Conservation (phyloP, 257 asterid genomes). For the Pogostemon cablin region DNA sequence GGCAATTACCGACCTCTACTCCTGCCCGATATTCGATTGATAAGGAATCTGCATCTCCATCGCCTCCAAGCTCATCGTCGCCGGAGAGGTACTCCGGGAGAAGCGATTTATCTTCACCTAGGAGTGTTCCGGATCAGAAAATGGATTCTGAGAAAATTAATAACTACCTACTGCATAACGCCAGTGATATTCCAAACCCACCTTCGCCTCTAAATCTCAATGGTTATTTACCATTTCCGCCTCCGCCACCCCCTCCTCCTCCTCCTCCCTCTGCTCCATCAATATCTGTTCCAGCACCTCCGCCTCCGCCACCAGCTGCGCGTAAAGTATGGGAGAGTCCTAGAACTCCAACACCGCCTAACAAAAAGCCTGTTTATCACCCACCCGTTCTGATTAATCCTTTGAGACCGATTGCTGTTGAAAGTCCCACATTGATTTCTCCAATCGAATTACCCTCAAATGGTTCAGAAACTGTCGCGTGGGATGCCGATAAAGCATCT, state of each 20-base stretch:
- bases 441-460: slow-evolving; percentile 59
- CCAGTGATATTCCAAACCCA: slow-evolving; percentile 41
- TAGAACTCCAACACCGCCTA: slow-evolving; percentile 57
- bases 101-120: slow-evolving; percentile 68
- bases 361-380: slow-evolving; percentile 36
- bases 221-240: slow-evolving; percentile 22
- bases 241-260: slow-evolving; percentile 36
- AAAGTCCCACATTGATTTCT: slow-evolving; percentile 53
- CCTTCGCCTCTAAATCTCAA: slow-evolving; percentile 46
- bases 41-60: slow-evolving; percentile 44
- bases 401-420: slow-evolving; percentile 50
- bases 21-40: slow-evolving; percentile 28
- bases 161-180: slow-evolving; percentile 30
- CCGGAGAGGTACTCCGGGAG: slow-evolving; percentile 60
- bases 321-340: slow-evolving; percentile 66
- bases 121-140: slow-evolving; percentile 45
- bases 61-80: slow-evolving; percentile 74
- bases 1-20: slow-evolving; percentile 38
- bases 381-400: slow-evolving; percentile 57
- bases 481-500: slow-evolving; percentile 30
- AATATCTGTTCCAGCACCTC: slow-evolving; percentile 45
- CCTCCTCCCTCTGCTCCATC: not conserved
- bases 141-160: slow-evolving; percentile 40
- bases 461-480: slow-evolving; percentile 32
- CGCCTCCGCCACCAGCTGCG: slow-evolving; percentile 41